Conservation (phyloP, 305 asterid genomes). For the Fraxinus nigra region DNA sequence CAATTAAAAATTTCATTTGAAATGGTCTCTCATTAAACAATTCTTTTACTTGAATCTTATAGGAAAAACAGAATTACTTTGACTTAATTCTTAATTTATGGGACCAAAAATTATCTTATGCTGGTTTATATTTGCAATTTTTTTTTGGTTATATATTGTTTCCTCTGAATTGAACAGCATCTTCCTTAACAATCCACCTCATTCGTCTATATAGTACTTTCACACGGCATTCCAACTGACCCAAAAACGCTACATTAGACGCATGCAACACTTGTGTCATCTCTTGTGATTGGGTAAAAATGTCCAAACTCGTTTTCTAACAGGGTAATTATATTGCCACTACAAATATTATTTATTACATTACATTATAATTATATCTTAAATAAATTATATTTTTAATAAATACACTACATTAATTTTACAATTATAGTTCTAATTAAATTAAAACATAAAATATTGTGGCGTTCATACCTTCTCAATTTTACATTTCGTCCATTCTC, state of each 20-base stretch:
- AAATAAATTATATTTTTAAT: no score
- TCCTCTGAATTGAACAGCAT: background rate
- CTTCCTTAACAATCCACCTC: background rate
- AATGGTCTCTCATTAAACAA: background rate
- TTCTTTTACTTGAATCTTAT: background rate
- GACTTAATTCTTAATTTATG: background rate
- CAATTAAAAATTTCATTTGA: background rate
- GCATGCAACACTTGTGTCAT: background rate
- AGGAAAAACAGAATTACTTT: background rate
- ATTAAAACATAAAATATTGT: no score
- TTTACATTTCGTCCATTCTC: no score
- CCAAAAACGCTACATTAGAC: background rate
- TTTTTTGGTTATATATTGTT: background rate
- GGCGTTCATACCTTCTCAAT: no score
- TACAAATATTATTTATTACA: no score
- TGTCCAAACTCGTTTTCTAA: no score
- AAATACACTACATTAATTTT: no score
- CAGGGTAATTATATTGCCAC: no score
- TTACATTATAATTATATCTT: no score
- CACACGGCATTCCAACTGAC: no score
- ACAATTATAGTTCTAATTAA: no score
- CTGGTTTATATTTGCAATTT: background rate
- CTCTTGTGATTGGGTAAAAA: background rate
- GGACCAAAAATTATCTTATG: background rate
- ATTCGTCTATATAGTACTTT: background rate